A percentile compares a stretch with the other conserved stretches of the same genome.
Conservation (phyloP, 352 stramenopile species). For the Pythium scleroteichum region DNA sequence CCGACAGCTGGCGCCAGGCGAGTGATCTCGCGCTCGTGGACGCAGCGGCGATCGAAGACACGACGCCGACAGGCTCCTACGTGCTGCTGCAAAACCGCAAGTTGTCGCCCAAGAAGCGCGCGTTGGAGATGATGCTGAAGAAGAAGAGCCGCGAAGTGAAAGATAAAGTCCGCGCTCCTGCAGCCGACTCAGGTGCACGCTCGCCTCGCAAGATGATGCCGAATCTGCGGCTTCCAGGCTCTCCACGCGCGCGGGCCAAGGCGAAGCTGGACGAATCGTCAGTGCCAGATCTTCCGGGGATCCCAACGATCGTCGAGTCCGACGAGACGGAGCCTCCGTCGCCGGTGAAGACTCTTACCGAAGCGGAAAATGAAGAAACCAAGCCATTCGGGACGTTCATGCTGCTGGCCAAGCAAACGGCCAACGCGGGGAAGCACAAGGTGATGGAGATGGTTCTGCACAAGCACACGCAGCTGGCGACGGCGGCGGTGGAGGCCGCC, state of each 20-base stretch:
- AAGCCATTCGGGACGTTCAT: constrained; percentile 39
- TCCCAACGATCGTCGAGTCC: constrained; percentile 14
- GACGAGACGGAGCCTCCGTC: constrained; percentile 17
- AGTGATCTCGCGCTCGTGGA: not conserved
- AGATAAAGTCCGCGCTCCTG: not conserved
- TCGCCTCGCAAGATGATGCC: constrained; percentile 22
- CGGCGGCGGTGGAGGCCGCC: not conserved
- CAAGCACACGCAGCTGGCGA: constrained; percentile 25
- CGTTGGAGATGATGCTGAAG: constrained; percentile 64
- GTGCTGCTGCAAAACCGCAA: constrained; percentile 71
- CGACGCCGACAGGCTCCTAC: constrained; percentile 43
- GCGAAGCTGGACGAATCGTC: constrained; percentile 2
- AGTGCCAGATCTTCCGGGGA: not conserved
- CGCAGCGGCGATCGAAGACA: constrained; percentile 1
- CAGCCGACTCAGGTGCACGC: not conserved
- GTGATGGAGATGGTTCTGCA: constrained; percentile 41
- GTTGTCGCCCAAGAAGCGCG: constrained; percentile 65
- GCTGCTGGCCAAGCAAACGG: constrained; percentile 40
- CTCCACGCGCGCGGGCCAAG: constrained; percentile 10
- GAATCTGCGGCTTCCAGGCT: constrained; percentile 20
- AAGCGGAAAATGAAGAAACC: constrained; percentile 10
- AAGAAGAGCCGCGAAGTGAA: constrained; percentile 57
- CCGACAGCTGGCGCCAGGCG: not conserved
- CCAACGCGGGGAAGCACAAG: constrained; percentile 35
- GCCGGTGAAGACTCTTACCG: constrained; percentile 4